phyloP scores from a whole-genome alignment of 2,329 filamentous ascomycete species.

The Diaporthe velutina region DNA sequence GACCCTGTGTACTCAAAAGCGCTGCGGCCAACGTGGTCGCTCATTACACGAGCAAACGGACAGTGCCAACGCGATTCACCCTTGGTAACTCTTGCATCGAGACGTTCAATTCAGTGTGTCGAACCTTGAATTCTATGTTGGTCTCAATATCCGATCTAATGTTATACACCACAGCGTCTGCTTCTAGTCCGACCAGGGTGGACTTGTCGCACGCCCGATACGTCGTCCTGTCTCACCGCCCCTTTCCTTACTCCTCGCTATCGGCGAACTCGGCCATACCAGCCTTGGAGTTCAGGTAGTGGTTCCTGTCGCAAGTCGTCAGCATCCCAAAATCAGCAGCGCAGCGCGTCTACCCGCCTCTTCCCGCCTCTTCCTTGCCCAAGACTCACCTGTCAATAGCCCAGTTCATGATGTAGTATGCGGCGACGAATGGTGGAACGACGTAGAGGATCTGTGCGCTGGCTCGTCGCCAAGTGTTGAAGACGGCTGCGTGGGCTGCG shows the following conservation, averaged over 20 bases:
- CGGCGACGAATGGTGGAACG: slow-evolving; percentile 81
- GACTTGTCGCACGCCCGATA: neutral
- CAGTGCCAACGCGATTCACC: neutral
- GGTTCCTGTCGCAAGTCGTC: slow-evolving; percentile 68
- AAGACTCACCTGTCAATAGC: slow-evolving; percentile 84
- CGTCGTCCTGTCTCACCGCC: neutral
- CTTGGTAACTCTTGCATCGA: neutral
- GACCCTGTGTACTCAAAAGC: neutral
- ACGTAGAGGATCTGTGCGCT: slow-evolving; percentile 91
- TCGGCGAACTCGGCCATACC: slow-evolving; percentile 70
- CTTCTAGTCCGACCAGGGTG: neutral
- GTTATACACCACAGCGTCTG: slow-evolving; percentile 31
- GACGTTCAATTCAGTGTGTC: neutral
- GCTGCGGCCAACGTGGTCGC: neutral
- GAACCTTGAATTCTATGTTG: slow-evolving; percentile 26
- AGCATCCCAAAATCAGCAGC: slow-evolving; percentile 33
- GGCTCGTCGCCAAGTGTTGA: slow-evolving; percentile 94
- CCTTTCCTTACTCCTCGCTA: slow-evolving; percentile 54
- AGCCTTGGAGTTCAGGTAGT: slow-evolving; percentile 85
- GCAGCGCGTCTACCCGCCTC: neutral
- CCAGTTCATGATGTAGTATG: slow-evolving; percentile 91
- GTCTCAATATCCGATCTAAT: slow-evolving; percentile 25
- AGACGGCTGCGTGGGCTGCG: slow-evolving; percentile 83
- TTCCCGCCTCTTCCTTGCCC: neutral
- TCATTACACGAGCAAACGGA: neutral